phyloP scores from a whole-genome alignment of 2,329 filamentous ascomycete genomes.

The Triangularia verruculosa region DNA sequence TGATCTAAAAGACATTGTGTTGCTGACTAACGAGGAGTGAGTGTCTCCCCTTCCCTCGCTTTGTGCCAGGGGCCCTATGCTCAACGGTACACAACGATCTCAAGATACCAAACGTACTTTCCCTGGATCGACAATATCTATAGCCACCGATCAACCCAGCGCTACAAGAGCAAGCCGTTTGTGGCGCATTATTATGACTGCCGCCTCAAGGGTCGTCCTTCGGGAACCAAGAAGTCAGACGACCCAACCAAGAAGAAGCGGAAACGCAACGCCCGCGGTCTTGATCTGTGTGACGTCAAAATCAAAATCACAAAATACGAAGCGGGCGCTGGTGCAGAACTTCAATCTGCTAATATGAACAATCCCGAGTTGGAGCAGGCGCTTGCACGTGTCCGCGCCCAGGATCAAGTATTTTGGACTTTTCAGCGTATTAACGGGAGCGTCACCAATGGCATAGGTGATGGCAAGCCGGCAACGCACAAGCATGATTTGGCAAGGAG shows the following conservation, averaged over 20 bases:
- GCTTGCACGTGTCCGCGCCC: constrained; percentile 42
- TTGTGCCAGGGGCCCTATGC: background rate
- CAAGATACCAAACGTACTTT: constrained; percentile 68
- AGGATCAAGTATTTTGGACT: constrained; percentile 61
- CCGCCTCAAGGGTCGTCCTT: constrained; percentile 73
- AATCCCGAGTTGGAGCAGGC: constrained; percentile 25
- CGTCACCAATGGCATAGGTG: constrained; percentile 59
- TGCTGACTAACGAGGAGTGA: constrained; percentile 71
- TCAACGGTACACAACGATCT: constrained; percentile 2
- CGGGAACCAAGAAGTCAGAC: constrained; percentile 74
- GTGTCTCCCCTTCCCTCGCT: constrained; percentile 28
- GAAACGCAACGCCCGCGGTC: constrained; percentile 69
- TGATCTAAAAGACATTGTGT: constrained; percentile 69
- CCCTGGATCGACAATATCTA: constrained; percentile 83
- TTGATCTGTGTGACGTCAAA: constrained; percentile 81
- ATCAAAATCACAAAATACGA: constrained; percentile 83
- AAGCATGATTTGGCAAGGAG: constrained; percentile 71
- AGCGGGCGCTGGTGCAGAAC: constrained; percentile 43
- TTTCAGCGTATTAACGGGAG: constrained; percentile 77
- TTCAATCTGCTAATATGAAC: constrained; percentile 21
- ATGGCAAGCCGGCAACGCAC: constrained; percentile 59
- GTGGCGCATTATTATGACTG: constrained; percentile 85
- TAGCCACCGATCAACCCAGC: constrained; percentile 77
- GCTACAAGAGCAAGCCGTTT: constrained; percentile 78
- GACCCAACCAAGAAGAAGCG: constrained; percentile 81